Evolutionary conservation across 225 moss, liverwort and hornwort genomes (phyloP), one percentile per base, ranked within the genome.

Genomic region (Neckera pumila): DNA sequence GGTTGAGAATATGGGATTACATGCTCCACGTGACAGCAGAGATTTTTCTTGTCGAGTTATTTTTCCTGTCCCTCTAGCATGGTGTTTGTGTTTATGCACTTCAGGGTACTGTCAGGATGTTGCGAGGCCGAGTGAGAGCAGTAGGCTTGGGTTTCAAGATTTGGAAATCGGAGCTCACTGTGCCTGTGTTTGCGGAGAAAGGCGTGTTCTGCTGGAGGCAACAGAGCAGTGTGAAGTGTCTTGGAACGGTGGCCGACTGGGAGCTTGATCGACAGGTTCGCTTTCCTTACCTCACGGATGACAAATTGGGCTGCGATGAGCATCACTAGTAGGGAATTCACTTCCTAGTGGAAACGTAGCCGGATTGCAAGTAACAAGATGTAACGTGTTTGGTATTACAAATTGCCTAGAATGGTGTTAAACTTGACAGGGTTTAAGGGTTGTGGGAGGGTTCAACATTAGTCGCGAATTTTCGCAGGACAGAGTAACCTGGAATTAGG

Each of bases 261-360:
- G 33, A 85, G 77, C 42, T 34, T 40, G 63, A 53, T 87, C 89
- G 31, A 49, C 89, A 89, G 92, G 92, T 92, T 77, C 45, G 76
- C 63, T 81, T 84, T 64, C 40, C 49, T 81, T 42, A 42, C 59
- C 49, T 69, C 57, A 34, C 16, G 18, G 10, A 63, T 51, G 76
- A 84, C 77, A 10, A 70, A 62, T 70, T 76, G 47, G 40, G 40
- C 33, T 66, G 19, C 36, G 31, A 57, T 84, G 31, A 64, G 63
- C 54, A 47, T 25, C 40, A 8, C 4, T 22, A 11, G 23, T 9
- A 64, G 76, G 64, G 31, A 64, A 40, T 77, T 77, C 15, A 7
- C 28, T 61, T n/a, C 6, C 25, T 4, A 49, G 17, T 82, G 49
- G 64, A 82, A 82, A 36, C 49, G 16, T 63, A 38, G 38, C 63